Percentiles rank a stretch among this genome's conserved stretches.
phyloP scores from a whole-genome alignment of 1,284 basidiomycete genomes.

The Rhodotorula sp. region DNA sequence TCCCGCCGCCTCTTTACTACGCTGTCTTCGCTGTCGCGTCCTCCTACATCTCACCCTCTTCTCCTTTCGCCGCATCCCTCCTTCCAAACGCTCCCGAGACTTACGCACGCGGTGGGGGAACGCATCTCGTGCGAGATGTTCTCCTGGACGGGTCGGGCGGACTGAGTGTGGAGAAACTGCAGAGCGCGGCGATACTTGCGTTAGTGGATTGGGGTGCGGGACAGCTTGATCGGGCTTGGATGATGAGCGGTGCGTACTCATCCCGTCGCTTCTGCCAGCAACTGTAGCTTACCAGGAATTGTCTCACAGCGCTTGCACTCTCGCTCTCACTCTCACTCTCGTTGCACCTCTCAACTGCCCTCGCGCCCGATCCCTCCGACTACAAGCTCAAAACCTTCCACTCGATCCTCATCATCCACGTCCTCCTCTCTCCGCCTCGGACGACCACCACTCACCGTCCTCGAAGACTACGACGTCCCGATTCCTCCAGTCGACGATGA shows the following conservation, averaged over 20 bases:
- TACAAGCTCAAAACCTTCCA: slow-evolving; percentile 29
- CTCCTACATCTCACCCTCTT: slow-evolving; percentile 72
- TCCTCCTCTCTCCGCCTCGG: slow-evolving; percentile 26
- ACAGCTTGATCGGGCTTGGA: slow-evolving; percentile 27
- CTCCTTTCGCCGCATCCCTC: slow-evolving; percentile 48
- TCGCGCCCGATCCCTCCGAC: slow-evolving; percentile 9
- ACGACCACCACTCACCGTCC: slow-evolving; percentile 18
- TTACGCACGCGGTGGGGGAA: slow-evolving; percentile 23
- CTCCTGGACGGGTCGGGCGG: background rate
- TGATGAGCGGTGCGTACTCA: slow-evolving; percentile 17
- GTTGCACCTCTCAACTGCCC: slow-evolving; percentile 3
- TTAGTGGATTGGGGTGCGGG: slow-evolving; percentile 31
- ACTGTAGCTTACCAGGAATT: too few relatives aligned
- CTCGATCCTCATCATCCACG: slow-evolving; percentile 30
- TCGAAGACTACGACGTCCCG: slow-evolving; percentile 31
- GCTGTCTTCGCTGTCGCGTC: slow-evolving; percentile 70
- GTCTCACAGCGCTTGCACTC: slow-evolving; percentile 14
- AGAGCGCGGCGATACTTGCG: slow-evolving; percentile 14
- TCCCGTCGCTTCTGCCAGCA: too few relatives aligned
- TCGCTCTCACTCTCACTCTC: slow-evolving; percentile 20
- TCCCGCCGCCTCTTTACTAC: slow-evolving; percentile 50
- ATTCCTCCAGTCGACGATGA: slow-evolving; percentile 23
- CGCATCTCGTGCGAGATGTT: slow-evolving; percentile 15
- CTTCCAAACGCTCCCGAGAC: slow-evolving; percentile 55
- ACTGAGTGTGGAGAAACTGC: slow-evolving; percentile 22